A percentile compares a stretch with the other conserved stretches of the same genome.
These are phyloP conservation scores for Thelonectria blattea DNA, from an alignment of 2,329 filamentous ascomycete genomes.

Conservation along the genomic window DNA sequence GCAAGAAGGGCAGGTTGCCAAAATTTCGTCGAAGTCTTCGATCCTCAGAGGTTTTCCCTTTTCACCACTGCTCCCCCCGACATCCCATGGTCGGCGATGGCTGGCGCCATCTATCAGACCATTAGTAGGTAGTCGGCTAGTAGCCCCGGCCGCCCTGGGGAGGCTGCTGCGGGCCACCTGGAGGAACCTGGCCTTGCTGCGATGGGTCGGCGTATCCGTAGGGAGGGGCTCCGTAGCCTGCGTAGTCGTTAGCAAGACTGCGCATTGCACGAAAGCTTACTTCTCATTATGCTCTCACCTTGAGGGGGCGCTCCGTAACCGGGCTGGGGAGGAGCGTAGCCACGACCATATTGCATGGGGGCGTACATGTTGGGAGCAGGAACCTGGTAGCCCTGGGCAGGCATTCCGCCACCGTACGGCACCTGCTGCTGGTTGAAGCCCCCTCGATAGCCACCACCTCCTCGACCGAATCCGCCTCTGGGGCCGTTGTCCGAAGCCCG, in stretches of 20 bases:
- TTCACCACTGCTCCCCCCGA: constrained; percentile 17
- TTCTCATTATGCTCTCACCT: constrained; percentile 42
- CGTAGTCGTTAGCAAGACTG: constrained; percentile 16
- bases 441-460: constrained; percentile 47
- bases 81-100: constrained; percentile 2
- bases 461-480: constrained; percentile 52
- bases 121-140: constrained; percentile 35
- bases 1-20: constrained; percentile 31
- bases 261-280: background rate
- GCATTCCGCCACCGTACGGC: constrained; percentile 44
- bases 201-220: constrained; percentile 54
- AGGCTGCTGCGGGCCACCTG: constrained; percentile 38
- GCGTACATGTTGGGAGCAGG: constrained; percentile 46
- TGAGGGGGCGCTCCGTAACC: constrained; percentile 48
- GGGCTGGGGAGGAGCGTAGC: constrained; percentile 44
- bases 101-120: constrained; percentile 6
- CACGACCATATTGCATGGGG: constrained; percentile 46
- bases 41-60: constrained; percentile 22
- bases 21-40: constrained; percentile 33
- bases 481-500: constrained; percentile 85
- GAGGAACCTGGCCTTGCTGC: constrained; percentile 48
- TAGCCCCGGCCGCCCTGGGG: constrained; percentile 52
- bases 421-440: constrained; percentile 51
- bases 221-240: constrained; percentile 47
- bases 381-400: constrained; percentile 46